Percentiles rank a stretch among this genome's conserved stretches.
Evolutionary conservation across 2,329 filamentous ascomycete species (phyloP).

Genomic region (Ustilaginoidea virens): DNA sequence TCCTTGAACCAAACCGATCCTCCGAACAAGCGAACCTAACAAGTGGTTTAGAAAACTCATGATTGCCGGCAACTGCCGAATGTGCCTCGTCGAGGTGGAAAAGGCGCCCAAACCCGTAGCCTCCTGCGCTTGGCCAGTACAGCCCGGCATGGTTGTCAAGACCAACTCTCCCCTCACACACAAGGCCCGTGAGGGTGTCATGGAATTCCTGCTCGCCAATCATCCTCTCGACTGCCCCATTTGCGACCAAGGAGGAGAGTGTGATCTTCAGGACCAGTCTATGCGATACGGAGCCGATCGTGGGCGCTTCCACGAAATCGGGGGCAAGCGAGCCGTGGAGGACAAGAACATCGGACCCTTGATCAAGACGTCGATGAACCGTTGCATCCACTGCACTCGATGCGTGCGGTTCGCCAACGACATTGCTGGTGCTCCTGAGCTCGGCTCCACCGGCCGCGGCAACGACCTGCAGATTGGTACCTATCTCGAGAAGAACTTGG

Average conservation of each 20-base stretch:
- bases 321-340: slow-evolving; percentile 92
- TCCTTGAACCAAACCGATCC: slow-evolving; percentile 7
- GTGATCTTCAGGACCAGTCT: slow-evolving; percentile 97
- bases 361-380: slow-evolving; percentile 99
- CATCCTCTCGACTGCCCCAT: slow-evolving; percentile 93
- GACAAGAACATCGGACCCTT: slow-evolving; percentile 98
- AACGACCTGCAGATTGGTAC: slow-evolving; percentile 98
- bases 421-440: slow-evolving; percentile 84
- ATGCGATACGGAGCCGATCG: slow-evolving; percentile 97
- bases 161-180: slow-evolving; percentile 91
- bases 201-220: slow-evolving; percentile 96
- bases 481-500: slow-evolving; percentile 85
- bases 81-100: slow-evolving; percentile 98
- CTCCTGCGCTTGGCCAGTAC: slow-evolving; percentile 96
- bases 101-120: slow-evolving; percentile 91
- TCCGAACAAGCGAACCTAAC: slow-evolving; percentile 23
- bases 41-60: slow-evolving; percentile 62
- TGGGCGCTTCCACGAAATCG: slow-evolving; percentile 90
- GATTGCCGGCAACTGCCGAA: slow-evolving; percentile 98
- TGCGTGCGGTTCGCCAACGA: slow-evolving; percentile 98
- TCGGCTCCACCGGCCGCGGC: slow-evolving; percentile 86
- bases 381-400: slow-evolving; percentile 97
- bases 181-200: slow-evolving; percentile 96
- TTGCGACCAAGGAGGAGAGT: slow-evolving; percentile 98
- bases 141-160: slow-evolving; percentile 98